These are phyloP conservation scores for Ophiostoma angusticollis DNA, from an alignment of 2,329 filamentous ascomycete species.

Conservation along the genomic window DNA sequence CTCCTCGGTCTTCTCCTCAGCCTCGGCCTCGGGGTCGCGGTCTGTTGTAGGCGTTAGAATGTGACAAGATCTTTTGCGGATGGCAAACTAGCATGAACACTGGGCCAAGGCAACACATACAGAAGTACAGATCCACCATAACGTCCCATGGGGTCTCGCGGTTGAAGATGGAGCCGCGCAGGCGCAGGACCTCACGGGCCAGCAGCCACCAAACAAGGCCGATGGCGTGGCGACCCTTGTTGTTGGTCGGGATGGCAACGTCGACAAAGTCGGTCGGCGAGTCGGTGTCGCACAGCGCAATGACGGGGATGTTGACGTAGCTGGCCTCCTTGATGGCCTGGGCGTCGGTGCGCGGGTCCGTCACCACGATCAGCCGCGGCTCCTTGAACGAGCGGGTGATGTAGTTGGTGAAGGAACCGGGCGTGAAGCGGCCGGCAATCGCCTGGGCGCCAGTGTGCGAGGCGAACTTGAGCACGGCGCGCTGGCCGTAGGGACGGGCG, in stretches of 20 bases:
- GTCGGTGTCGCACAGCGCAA: constrained; percentile 97
- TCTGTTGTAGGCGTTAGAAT: too few species aligned
- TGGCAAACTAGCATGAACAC: too few species aligned
- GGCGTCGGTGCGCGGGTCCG: constrained; percentile 97
- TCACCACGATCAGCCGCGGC: constrained; percentile 97
- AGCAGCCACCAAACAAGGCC: constrained; percentile 99
- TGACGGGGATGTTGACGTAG: constrained; percentile 99
- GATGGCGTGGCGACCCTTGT: constrained; percentile 99
- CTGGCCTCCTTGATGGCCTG: constrained; percentile 99
- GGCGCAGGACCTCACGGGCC: constrained; percentile 97
- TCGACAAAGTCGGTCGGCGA: constrained; percentile 99
- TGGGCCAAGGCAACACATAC: constrained; percentile 30
- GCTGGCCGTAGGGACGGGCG: constrained; percentile 97
- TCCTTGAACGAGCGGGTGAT: constrained; percentile 99
- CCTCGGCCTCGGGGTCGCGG: constrained; percentile 98
- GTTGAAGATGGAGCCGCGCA: constrained; percentile 90
- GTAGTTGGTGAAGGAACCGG: constrained; percentile 99
- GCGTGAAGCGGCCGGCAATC: constrained; percentile 99
- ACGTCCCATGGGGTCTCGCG: constrained; percentile 97
- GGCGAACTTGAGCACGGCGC: constrained; percentile 99
- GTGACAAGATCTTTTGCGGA: too few species aligned
- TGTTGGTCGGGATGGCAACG: constrained; percentile 99
- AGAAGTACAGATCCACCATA: constrained; percentile 99
- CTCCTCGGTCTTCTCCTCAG: constrained; percentile 91
- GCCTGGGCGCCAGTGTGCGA: constrained; percentile 94